A percentile compares a stretch with the other conserved stretches of the same genome.
Conservation (phyloP, 805 yeast species). For the Wickerhamiella spandovensis region DNA sequence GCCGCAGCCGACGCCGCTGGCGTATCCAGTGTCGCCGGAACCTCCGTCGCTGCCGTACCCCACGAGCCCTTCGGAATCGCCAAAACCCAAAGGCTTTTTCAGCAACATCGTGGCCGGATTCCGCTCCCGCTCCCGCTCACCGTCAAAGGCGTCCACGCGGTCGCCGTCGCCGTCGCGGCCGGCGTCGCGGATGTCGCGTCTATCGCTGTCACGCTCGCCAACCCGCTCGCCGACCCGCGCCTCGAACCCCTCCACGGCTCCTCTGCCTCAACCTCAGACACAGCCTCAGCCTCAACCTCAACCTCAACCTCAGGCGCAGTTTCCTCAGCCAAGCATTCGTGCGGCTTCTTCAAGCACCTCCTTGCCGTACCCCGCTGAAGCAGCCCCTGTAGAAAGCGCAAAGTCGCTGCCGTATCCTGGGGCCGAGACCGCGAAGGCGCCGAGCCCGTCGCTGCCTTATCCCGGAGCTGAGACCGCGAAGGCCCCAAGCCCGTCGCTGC, state of each 20-base stretch:
- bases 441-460: no score
- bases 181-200: not conserved
- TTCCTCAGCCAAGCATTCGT: no score
- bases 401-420: no score
- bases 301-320: not conserved
- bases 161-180: not conserved
- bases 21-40: not conserved
- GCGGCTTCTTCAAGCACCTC: not conserved
- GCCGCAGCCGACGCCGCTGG: not conserved
- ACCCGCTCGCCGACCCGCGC: not conserved
- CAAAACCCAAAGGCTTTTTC: not conserved
- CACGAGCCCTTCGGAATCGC: not conserved
- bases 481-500: no score
- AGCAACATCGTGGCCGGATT: not conserved
- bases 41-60: not conserved
- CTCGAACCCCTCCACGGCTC: no score
- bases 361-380: not conserved
- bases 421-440: no score
- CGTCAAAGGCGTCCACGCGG: not conserved
- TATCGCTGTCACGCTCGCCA: not conserved
- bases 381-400: no score
- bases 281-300: no score
- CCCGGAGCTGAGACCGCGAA: no score
- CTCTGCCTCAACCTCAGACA: not conserved
- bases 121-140: not conserved